Evolutionary conservation across 2,329 filamentous ascomycete genomes (phyloP).

Genomic region (Talaromyces pinophilus): DNA sequence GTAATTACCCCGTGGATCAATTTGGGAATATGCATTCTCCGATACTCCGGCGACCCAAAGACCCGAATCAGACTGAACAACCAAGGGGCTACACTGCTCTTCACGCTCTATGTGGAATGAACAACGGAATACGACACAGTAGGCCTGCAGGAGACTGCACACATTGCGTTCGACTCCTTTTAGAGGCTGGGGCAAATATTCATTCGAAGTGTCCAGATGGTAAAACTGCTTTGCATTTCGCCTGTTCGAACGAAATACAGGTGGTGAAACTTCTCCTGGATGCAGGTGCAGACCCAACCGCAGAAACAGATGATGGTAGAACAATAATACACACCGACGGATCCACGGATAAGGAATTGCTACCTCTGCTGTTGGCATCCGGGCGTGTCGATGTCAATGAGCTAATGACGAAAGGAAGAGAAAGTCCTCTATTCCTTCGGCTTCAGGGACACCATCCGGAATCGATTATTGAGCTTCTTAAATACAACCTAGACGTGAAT

Average conservation of each 20-base stretch:
- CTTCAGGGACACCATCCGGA: neutral
- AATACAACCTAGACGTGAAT: conserved; percentile 9
- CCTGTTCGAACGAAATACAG: conserved; percentile 7
- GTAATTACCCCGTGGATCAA: neutral
- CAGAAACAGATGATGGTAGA: conserved; percentile 5
- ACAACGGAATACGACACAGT: too few species aligned
- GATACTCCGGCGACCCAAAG: neutral
- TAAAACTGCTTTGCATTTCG: conserved; percentile 16
- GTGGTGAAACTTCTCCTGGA: conserved; percentile 7
- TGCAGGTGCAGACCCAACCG: conserved; percentile 10
- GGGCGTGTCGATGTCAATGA: conserved; percentile 12
- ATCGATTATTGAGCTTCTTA: conserved; percentile 3
- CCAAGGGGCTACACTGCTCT: conserved; percentile 16
- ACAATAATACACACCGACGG: conserved; percentile 18
- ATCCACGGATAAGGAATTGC: conserved; percentile 14
- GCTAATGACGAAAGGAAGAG: conserved; percentile 8
- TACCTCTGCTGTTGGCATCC: conserved; percentile 9
- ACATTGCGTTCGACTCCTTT: neutral
- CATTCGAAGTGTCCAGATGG: conserved; percentile 11
- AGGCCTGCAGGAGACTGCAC: neutral
- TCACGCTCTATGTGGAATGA: conserved; percentile 14
- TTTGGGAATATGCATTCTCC: neutral
- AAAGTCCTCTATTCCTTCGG: neutral
- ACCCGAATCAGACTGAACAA: neutral
- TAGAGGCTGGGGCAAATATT: conserved; percentile 15